Conservation (phyloP, 768 basidiomycete genomes). For the Podaxis rugospora region DNA sequence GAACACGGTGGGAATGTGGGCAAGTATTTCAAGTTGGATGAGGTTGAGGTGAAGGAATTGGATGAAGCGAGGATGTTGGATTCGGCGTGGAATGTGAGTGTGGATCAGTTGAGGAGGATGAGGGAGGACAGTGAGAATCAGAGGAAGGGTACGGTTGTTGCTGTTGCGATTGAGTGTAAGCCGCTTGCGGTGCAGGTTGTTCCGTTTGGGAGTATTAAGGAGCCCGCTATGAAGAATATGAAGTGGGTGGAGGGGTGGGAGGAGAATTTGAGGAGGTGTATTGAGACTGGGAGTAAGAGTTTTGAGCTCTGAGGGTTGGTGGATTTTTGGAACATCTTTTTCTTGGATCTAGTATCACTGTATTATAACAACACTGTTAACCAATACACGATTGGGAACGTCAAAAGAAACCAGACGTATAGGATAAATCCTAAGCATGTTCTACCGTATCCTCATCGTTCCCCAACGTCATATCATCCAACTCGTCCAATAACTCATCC, state of each 20-base stretch:
- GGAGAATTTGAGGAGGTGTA: not conserved
- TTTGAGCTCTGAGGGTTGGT: not conserved
- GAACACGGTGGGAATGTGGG: constrained; percentile 20
- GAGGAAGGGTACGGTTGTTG: constrained; percentile 20
- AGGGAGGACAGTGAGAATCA: constrained; percentile 21
- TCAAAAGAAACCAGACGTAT: not conserved
- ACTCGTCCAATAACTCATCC: constrained; percentile 86
- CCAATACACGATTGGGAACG: too few relatives aligned
- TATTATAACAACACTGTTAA: too few relatives aligned
- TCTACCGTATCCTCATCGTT: constrained; percentile 20
- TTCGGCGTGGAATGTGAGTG: constrained; percentile 22
- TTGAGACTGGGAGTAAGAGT: not conserved
- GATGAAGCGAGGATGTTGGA: constrained; percentile 15
- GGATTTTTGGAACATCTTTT: not conserved
- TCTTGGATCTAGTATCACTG: not conserved
- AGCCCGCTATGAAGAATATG: not conserved
- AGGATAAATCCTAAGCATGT: not conserved
- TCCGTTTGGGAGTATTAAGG: constrained; percentile 21
- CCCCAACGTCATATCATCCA: constrained; percentile 85
- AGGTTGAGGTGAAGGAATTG: constrained; percentile 19
- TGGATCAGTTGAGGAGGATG: constrained; percentile 17
- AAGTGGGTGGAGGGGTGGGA: not conserved
- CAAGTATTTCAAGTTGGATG: constrained; percentile 24
- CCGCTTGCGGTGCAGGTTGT: constrained; percentile 27
- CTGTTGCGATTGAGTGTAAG: constrained; percentile 22